Percentiles rank a stretch among this genome's conserved stretches.
Conservation (phyloP, 495 filamentous ascomycete species). For the Hyaloscypha finlandica region DNA sequence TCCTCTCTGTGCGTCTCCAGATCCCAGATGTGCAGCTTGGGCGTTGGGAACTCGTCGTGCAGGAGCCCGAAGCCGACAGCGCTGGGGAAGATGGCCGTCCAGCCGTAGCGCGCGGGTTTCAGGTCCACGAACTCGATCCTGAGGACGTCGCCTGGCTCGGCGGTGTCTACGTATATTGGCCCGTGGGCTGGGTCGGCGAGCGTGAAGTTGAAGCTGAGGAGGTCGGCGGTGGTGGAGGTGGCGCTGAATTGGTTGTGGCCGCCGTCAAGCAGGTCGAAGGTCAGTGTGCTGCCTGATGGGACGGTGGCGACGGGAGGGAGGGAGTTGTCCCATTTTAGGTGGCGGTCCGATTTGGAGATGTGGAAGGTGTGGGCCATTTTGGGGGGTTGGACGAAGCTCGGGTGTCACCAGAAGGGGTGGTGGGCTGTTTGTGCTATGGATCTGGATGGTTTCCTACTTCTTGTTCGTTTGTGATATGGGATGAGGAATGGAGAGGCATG, state of each 20-base stretch:
- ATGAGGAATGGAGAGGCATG: too few species aligned
- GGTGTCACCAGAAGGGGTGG: not conserved
- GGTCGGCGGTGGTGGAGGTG: slow-evolving; percentile 40
- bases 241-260: slow-evolving; percentile 51
- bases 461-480: too few species aligned
- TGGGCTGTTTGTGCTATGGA: too few species aligned
- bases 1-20: slow-evolving; percentile 35
- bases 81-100: slow-evolving; percentile 51
- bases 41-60: slow-evolving; percentile 46
- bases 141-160: slow-evolving; percentile 51
- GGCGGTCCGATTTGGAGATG: slow-evolving; percentile 41
- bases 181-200: slow-evolving; percentile 51
- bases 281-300: slow-evolving; percentile 44
- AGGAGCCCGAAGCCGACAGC: slow-evolving; percentile 44
- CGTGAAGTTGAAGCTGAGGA: slow-evolving; percentile 44
- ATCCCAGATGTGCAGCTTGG: slow-evolving; percentile 51
- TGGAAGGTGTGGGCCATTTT: slow-evolving; percentile 38
- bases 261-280: slow-evolving; percentile 52
- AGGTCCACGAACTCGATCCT: slow-evolving; percentile 49
- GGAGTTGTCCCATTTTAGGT: slow-evolving; percentile 52
- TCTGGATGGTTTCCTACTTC: too few species aligned
- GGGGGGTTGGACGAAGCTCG: not conserved
- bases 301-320: slow-evolving; percentile 48
- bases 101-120: slow-evolving; percentile 48
- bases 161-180: slow-evolving; percentile 47